Conservation (phyloP, 2,329 filamentous ascomycete genomes). For the Penicillium rolfsii region DNA sequence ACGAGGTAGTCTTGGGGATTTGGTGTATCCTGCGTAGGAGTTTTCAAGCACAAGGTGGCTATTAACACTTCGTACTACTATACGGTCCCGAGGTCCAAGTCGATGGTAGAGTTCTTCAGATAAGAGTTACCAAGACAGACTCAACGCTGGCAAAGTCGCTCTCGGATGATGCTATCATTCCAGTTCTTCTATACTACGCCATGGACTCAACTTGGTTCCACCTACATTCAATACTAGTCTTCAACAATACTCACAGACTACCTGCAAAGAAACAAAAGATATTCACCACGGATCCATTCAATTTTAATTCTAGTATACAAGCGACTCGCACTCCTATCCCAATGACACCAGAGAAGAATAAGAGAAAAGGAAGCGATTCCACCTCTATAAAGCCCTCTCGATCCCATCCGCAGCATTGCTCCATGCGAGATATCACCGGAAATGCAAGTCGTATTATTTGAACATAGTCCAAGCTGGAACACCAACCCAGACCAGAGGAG, state of each 20-base stretch:
- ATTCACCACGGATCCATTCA: constrained; percentile 13
- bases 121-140: neutral
- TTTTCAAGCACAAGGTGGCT: neutral
- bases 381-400: neutral
- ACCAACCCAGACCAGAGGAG: neutral
- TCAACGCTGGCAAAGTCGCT: neutral
- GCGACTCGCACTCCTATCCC: constrained; percentile 15
- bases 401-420: neutral
- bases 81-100: neutral
- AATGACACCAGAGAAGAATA: neutral
- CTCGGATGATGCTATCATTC: neutral
- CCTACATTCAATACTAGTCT: neutral
- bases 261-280: constrained; percentile 11
- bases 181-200: neutral
- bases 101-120: neutral
- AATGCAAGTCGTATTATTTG: constrained; percentile 2
- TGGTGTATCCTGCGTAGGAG: neutral
- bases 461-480: neutral
- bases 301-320: constrained; percentile 33
- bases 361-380: neutral
- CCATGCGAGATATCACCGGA: neutral
- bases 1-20: neutral
- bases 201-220: neutral
- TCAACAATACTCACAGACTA: too few relatives aligned
- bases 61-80: neutral